Conservation (phyloP, 2,329 filamentous ascomycete species). For the Lomentospora prolificans region DNA sequence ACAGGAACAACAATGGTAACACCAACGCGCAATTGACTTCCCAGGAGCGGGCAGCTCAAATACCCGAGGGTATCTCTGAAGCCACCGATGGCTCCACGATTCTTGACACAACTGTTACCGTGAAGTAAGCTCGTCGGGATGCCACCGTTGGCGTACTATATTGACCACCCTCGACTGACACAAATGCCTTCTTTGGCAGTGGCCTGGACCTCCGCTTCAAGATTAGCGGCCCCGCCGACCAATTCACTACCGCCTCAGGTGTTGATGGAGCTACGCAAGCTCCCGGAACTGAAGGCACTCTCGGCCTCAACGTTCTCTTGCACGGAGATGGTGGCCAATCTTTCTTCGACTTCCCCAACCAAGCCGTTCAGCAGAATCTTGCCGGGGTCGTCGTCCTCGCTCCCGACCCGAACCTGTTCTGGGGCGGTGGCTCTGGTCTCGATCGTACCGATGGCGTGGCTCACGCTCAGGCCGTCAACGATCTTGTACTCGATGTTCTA, state of each 20-base stretch:
- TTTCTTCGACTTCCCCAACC: slow-evolving; percentile 49
- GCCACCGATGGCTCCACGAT: slow-evolving; percentile 46
- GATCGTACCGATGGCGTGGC: slow-evolving; percentile 43
- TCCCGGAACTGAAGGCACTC: slow-evolving; percentile 21
- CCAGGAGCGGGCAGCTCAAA: slow-evolving; percentile 8
- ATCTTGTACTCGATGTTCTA: slow-evolving; percentile 43
- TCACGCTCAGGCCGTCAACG: slow-evolving; percentile 45
- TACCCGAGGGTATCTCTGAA: slow-evolving; percentile 22
- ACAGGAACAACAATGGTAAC: slow-evolving; percentile 5
- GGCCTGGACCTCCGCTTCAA: slow-evolving; percentile 45
- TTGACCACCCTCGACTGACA: no score
- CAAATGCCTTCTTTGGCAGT: slow-evolving; percentile 23
- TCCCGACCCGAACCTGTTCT: slow-evolving; percentile 45
- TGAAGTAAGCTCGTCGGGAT: slow-evolving; percentile 32
- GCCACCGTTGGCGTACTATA: not conserved
- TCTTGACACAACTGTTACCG: slow-evolving; percentile 41
- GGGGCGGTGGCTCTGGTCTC: slow-evolving; percentile 43
- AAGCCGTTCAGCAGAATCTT: slow-evolving; percentile 37
- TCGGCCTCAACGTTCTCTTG: slow-evolving; percentile 47
- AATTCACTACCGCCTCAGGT: slow-evolving; percentile 39
- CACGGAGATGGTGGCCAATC: slow-evolving; percentile 51
- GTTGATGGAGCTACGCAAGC: slow-evolving; percentile 32
- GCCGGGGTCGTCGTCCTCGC: slow-evolving; percentile 45
- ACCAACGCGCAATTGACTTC: slow-evolving; percentile 3
- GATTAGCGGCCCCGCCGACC: slow-evolving; percentile 41